Evolutionary conservation across 1,284 basidiomycete genomes (phyloP), one percentile per base, ranked within the genome.

Genomic region (Fomitopsis schrenkii): DNA sequence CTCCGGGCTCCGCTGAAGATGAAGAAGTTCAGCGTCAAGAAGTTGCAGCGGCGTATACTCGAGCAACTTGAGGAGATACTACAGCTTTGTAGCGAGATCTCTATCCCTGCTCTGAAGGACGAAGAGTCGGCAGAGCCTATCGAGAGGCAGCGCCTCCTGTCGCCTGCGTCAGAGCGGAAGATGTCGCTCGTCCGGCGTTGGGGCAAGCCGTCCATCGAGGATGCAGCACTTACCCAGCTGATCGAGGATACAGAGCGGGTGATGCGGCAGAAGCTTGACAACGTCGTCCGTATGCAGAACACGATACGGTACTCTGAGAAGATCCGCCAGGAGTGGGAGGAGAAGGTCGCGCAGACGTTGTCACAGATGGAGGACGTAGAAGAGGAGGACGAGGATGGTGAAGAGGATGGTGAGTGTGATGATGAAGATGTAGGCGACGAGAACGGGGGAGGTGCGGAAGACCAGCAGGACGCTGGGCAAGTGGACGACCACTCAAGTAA

Each of bases 241-340:
- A 84, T 92, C 59, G 84, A 88, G 62, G 96, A 99, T 71, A 90
- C 90, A 8, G 94, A 96, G 68, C 85, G 90, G 41, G 85, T 97
- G 41, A 92, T 97, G 81, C 84, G 93, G 41, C 88, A 93, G 74
- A 99, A 99, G 81, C 86, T 96, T 64, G 96, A 96, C 75, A 95
- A 91, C 64, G 93, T 98, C 54, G 94, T 95, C 62, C 90, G 97
- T 46, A 91, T 99, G 89, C 93, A 97, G 76, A 98, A 98, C 73
- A 98, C 95, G 28, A 97, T 99, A 67, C 84, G 94, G 63, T 99
- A 99, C 75, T 91, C 95, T 40, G 97, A 99, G 78, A 97, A 97
- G 77, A 93, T 98, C 30, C 89, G 97, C 75, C 90, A 92, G 68
- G 97, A 99, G 75, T 99, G 97, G 95, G 93, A 98, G 73, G 92